phyloP scores from a whole-genome alignment of 177 flowering plant species.

The Tripterygium wilfordii region DNA sequence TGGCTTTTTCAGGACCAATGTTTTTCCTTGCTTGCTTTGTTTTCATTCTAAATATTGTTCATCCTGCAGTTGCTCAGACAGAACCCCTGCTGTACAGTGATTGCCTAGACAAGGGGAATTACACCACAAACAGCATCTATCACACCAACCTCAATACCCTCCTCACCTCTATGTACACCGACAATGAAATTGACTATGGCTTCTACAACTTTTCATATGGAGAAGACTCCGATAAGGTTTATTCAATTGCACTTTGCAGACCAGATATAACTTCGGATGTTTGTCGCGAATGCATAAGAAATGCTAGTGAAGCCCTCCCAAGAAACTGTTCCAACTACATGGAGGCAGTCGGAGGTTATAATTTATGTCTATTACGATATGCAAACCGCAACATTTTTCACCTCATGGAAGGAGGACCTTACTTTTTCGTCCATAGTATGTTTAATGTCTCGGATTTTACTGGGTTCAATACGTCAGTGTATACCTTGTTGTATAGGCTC shows the following conservation, averaged over 20 bases:
- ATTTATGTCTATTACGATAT: background rate
- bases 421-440: background rate
- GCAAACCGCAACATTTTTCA: background rate
- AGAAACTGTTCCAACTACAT: background rate
- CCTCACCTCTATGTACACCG: slow-evolving; percentile 3
- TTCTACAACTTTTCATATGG: background rate
- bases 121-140: background rate
- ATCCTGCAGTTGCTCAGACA: background rate
- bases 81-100: background rate
- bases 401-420: background rate
- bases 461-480: slow-evolving; percentile 8
- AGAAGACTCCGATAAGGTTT: background rate
- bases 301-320: background rate
- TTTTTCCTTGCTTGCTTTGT: background rate
- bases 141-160: background rate
- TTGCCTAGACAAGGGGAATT: background rate
- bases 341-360: background rate
- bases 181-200: background rate
- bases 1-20: too few species aligned
- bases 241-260: slow-evolving; percentile 4
- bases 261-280: background rate
- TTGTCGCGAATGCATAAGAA: background rate
- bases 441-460: background rate
- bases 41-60: background rate
- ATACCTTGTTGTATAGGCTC: slow-evolving; percentile 6